Base-by-base conservation (phyloP, 768 basidiomycete genomes). In the Paxillus ammoniavirescens region DNA sequence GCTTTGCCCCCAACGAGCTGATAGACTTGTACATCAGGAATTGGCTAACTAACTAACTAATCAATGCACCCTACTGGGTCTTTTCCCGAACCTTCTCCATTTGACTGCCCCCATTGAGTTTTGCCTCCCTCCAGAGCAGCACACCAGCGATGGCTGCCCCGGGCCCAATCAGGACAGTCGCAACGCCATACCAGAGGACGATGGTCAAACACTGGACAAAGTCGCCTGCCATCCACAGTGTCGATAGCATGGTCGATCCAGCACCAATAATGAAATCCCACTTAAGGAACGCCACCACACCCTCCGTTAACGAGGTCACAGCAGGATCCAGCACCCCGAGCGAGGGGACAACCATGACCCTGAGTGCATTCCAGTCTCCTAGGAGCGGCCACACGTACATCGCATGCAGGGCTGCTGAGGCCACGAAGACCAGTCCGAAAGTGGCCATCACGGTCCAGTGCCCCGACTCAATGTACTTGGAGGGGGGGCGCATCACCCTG, bases 101-200 rank as follows among this genome's bases (percentile, higher is more conserved):
- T 8, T 37, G 40, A 14, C 6, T 23, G 14, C n/a, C 40, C 26
- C 43, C 36, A 33, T 73, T 61, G 10, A 73, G 54, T 14, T 62
- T 53, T 26, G 68, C 63, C 61, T 84, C 82, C 53, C 79, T 71
- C 79, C 79, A 81, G 43, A 82, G 63, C 30, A 76, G 70, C 2
- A 77, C 69, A 2, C 74, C 81, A 17, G 73, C 67, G 30, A 82
- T 63, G 2, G 80, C 76, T 38, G 82, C 82, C 9, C 82, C 79
- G 4, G 79, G 81, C 3, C 82, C 82, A 21, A 82, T 36, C 7
- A 74, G 28, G 4, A 75, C 68, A 7, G 72, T 72, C 7, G 74
- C 73, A n/a, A 77, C 18, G 0, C 64, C 49, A 58, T 77, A 72
- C 81, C 82, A 83, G 8, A 66, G 52, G 21, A 75, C 28, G 17